Percentiles rank a stretch among this genome's conserved stretches.
Conservation (phyloP, 2,329 filamentous ascomycete genomes). For the Ophiostoma piceae region DNA sequence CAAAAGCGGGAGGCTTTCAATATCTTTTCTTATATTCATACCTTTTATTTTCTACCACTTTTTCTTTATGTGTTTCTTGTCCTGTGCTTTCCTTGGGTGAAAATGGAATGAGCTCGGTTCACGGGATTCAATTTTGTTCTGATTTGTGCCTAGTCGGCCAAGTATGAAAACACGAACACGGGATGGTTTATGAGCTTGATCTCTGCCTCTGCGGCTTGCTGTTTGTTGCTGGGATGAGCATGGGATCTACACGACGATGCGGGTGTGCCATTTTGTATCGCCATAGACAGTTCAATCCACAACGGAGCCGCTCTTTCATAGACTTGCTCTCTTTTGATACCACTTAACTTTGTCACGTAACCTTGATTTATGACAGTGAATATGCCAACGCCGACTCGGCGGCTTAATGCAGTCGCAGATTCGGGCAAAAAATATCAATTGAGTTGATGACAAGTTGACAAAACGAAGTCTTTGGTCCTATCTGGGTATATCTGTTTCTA, state of each 20-base stretch:
- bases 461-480: not conserved
- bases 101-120: not conserved
- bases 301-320: not conserved
- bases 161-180: not conserved
- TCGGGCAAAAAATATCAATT: too few species aligned
- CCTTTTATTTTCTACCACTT: not conserved
- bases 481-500: not conserved
- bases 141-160: slow-evolving; percentile 4
- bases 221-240: not conserved
- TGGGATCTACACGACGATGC: not conserved
- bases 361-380: not conserved
- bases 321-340: not conserved
- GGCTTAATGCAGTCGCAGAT: not conserved
- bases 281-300: not conserved
- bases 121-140: not conserved
- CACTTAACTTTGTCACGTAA: not conserved
- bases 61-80: not conserved
- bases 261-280: not conserved
- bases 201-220: not conserved
- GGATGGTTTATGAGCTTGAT: not conserved
- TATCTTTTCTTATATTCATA: slow-evolving; percentile 9
- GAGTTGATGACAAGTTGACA: not conserved
- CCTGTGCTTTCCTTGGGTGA: not conserved
- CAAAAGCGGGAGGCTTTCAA: slow-evolving; percentile 14
- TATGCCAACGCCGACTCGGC: not conserved